A percentile compares a stretch with the other conserved stretches of the same genome.
Conservation (phyloP, 202 grass and related monocot species). For the Elaeis oleifera region DNA sequence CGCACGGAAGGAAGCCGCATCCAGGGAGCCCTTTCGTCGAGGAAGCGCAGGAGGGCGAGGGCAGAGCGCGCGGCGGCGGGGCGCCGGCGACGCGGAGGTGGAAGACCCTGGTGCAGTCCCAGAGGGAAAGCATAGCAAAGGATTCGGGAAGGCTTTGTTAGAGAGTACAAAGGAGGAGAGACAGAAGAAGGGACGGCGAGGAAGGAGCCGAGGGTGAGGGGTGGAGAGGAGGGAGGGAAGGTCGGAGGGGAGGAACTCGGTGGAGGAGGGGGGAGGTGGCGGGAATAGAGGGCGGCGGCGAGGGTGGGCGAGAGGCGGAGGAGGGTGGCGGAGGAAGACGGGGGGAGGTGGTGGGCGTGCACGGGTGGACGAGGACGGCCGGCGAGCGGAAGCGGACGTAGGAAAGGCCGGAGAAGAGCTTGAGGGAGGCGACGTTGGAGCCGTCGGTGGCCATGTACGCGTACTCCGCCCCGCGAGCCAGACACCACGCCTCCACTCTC, state of each 20-base stretch:
- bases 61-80: conserved; percentile 25
- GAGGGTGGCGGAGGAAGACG: conserved; percentile 19
- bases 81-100: conserved; percentile 36
- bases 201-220: conserved; percentile 10
- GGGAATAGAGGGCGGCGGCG: conserved; percentile 31
- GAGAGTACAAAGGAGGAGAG: background rate
- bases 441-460: conserved; percentile 54
- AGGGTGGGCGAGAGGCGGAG: conserved; percentile 27
- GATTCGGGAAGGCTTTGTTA: conserved; percentile 15
- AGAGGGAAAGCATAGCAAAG: conserved; percentile 55
- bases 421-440: conserved; percentile 53
- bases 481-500: conserved; percentile 45
- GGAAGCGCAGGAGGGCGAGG: conserved; percentile 35
- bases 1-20: conserved; percentile 50
- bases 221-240: conserved; percentile 13
- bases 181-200: conserved; percentile 7
- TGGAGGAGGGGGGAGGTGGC: conserved; percentile 20
- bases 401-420: conserved; percentile 52
- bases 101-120: conserved; percentile 48
- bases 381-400: conserved; percentile 54
- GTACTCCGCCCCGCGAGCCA: conserved; percentile 29
- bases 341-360: conserved; percentile 32
- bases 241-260: conserved; percentile 20
- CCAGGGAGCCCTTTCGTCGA: conserved; percentile 50
- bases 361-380: conserved; percentile 44